Evolutionary conservation across 371 early-diverging fungal genomes (phyloP), one percentile per base, ranked within the genome.

Genomic region (Rhizopus microsporus): DNA sequence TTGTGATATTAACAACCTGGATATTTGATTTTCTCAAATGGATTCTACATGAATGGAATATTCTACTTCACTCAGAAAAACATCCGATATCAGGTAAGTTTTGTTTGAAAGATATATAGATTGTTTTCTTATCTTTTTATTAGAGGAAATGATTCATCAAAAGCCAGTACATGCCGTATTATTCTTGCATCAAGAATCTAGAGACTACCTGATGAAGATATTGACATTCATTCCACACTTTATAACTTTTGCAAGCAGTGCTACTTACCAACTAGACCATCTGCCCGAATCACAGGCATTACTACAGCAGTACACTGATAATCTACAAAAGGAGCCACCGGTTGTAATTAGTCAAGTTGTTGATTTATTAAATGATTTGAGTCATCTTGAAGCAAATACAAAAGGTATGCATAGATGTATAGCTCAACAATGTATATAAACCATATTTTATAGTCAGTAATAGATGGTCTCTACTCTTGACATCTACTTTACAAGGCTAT

Each of bases 41-140:
- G 75, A 48, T 69, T 12, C 52, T 78, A 38, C 65, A 59, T 32
- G 68, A 74, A 51, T 74, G 75, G 77, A 60, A 69, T 46, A 51
- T 72, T 50, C 44, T 74, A 0, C 65, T 77, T 39, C 62, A 74
- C 43, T 59, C 62, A 39, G 64, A 61, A 45, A 62, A 61, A 12
- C 68, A 69, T 5, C 64, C 60, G 13, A 47, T 44, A 30, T 59
- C 71, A 37, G 42, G 76, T 70, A 72, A 66, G 65, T 40, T 31
- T 9, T 47, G 7, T 30, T 30, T 13, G 4, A 34, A 17, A 0
- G 0, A 15, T 2, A 17, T 6, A 45, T 43, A 37, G 7, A 38
- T 31, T 38, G 39, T 29, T 29, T 17, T 31, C 10, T 16, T n/a
- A 34, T 31, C 6, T 13, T 23, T 31, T 70, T 37, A 61, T 72